phyloP scores from a whole-genome alignment of 768 basidiomycete genomes.

The Brasilioporus rufonigricans region DNA sequence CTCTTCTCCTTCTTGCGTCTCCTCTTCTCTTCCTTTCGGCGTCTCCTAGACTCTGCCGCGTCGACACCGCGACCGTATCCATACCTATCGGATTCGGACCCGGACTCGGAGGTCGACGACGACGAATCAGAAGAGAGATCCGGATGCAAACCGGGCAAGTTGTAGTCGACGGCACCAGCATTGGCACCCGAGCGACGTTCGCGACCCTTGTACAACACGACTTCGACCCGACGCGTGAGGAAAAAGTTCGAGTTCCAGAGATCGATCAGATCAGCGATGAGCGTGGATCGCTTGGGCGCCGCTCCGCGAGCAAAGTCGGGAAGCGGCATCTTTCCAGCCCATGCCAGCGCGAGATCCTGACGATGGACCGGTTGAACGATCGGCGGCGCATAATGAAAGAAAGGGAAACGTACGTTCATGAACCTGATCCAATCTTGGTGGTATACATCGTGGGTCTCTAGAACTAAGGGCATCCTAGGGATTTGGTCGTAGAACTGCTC shows the following conservation, averaged over 20 bases:
- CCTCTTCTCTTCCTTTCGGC: conserved; percentile 58
- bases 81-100: conserved; percentile 41
- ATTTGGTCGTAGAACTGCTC: conserved; percentile 64
- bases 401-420: conserved; percentile 55
- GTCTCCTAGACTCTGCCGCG: conserved; percentile 50
- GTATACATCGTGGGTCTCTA: conserved; percentile 74
- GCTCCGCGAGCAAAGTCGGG: conserved; percentile 48
- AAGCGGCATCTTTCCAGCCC: conserved; percentile 74
- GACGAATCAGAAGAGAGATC: conserved; percentile 40
- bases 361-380: not conserved
- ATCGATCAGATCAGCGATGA: conserved; percentile 71
- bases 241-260: conserved; percentile 82
- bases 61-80: conserved; percentile 48
- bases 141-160: conserved; percentile 48
- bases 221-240: conserved; percentile 68
- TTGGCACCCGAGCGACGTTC: conserved; percentile 71
- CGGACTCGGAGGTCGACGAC: conserved; percentile 41
- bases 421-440: conserved; percentile 79
- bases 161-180: conserved; percentile 52
- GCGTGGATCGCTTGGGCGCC: conserved; percentile 53
- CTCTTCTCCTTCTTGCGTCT: conserved; percentile 65
- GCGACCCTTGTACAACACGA: conserved; percentile 76
- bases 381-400: not conserved
- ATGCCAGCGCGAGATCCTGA: conserved; percentile 72
- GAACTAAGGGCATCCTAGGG: conserved; percentile 70